These are phyloP conservation scores for Xylariaceae sp. DNA, from an alignment of 2,329 filamentous ascomycete genomes.

Conservation along the genomic window DNA sequence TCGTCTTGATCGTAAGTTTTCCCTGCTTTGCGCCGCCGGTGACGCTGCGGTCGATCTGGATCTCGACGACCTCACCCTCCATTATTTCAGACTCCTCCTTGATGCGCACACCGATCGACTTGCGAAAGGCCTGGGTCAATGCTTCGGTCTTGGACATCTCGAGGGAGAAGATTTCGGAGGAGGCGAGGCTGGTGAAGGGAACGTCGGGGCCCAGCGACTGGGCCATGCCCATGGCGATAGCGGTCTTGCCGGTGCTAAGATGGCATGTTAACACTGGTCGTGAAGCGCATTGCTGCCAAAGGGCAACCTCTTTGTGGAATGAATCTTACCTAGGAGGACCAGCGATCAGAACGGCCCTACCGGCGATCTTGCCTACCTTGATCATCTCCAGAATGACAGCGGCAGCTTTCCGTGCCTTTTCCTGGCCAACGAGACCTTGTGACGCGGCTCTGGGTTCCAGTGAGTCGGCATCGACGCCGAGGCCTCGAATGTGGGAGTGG, in stretches of 20 bases:
- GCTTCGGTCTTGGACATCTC: conserved; percentile 99
- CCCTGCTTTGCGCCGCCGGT: conserved; percentile 97
- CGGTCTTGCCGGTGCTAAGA: conserved; percentile 87
- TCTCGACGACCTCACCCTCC: conserved; percentile 97
- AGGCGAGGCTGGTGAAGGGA: conserved; percentile 91
- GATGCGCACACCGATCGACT: conserved; percentile 95
- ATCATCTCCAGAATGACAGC: conserved; percentile 98
- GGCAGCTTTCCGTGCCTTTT: conserved; percentile 93
- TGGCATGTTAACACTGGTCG: conserved; percentile 15
- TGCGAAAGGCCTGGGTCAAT: conserved; percentile 96
- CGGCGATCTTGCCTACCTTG: conserved; percentile 97
- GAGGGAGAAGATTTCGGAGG: conserved; percentile 95
- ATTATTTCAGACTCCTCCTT: conserved; percentile 99
- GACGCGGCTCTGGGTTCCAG: conserved; percentile 80
- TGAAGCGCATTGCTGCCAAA: background rate
- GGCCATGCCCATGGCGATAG: conserved; percentile 97
- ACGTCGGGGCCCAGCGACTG: conserved; percentile 92
- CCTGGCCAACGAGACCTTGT: conserved; percentile 91
- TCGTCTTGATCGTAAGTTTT: conserved; percentile 98
- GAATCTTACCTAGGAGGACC: conserved; percentile 70
- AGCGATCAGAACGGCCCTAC: conserved; percentile 87
- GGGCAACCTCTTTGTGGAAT: background rate
- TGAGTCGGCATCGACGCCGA: conserved; percentile 87
- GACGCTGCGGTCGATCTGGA: conserved; percentile 94
- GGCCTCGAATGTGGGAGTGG: conserved; percentile 94